Percentiles rank a stretch among this genome's conserved stretches.
Evolutionary conservation across 2,329 filamentous ascomycete species (phyloP).

Genomic region (Curvularia hawaiiensis): DNA sequence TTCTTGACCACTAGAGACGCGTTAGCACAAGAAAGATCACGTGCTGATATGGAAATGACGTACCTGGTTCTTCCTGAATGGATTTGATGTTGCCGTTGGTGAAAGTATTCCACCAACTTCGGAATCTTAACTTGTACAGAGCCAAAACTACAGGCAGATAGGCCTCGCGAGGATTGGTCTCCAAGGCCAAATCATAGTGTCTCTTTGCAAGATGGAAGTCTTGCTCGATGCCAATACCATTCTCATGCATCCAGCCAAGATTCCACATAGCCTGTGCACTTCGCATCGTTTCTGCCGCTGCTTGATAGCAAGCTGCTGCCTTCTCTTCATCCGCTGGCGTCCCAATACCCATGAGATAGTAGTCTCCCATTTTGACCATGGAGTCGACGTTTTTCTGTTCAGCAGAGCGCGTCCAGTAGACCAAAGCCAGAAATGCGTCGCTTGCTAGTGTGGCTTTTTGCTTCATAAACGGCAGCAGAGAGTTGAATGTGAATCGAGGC

Average conservation of each 20-base stretch:
- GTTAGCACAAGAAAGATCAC: slow-evolving; percentile 11
- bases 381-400: slow-evolving; percentile 93
- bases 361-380: slow-evolving; percentile 97
- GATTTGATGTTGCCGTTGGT: slow-evolving; percentile 90
- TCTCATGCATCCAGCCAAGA: slow-evolving; percentile 99
- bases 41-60: slow-evolving; percentile 32
- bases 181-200: slow-evolving; percentile 90
- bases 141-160: slow-evolving; percentile 92
- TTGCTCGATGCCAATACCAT: slow-evolving; percentile 88
- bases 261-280: slow-evolving; percentile 97
- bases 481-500: slow-evolving; percentile 57
- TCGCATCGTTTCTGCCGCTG: slow-evolving; percentile 87
- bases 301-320: slow-evolving; percentile 89
- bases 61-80: slow-evolving; percentile 87
- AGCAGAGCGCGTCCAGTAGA: slow-evolving; percentile 95
- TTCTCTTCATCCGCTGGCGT: slow-evolving; percentile 73
- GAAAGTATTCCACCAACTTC: slow-evolving; percentile 93
- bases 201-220: slow-evolving; percentile 97
- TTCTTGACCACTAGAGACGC: slow-evolving; percentile 64
- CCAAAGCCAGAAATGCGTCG: slow-evolving; percentile 72
- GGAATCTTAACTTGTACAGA: slow-evolving; percentile 79
- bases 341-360: slow-evolving; percentile 86
- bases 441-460: slow-evolving; percentile 56
- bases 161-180: slow-evolving; percentile 83
- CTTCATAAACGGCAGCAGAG: slow-evolving; percentile 56